Percentiles rank a stretch among this genome's conserved stretches.
These are phyloP conservation scores for Pistacia vera DNA, from an alignment of 345 rosid genomes.

Conservation along the genomic window DNA sequence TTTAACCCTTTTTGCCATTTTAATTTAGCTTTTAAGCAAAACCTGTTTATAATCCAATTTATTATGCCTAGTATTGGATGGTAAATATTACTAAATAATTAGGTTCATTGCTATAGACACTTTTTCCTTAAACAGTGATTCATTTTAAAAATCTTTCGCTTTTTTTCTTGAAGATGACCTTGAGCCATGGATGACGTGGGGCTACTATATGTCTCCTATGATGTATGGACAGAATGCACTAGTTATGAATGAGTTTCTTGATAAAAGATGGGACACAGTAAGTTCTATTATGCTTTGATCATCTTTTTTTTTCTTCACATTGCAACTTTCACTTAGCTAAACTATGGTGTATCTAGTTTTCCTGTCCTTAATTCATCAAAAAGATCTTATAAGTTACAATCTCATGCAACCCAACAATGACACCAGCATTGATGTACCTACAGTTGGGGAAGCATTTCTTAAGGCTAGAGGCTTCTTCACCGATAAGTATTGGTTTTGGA, in stretches of 20 bases:
- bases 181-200: slow-evolving; percentile 77
- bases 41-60: no score
- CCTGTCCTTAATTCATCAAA: slow-evolving; percentile 6
- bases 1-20: not conserved
- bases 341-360: not conserved
- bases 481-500: slow-evolving; percentile 77
- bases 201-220: slow-evolving; percentile 84
- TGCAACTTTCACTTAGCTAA: not conserved
- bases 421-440: slow-evolving; percentile 44
- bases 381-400: slow-evolving; percentile 19
- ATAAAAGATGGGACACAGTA: slow-evolving; percentile 78
- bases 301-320: not conserved
- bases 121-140: not conserved
- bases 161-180: slow-evolving; percentile 59
- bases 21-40: no score
- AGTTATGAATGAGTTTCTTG: slow-evolving; percentile 84
- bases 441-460: slow-evolving; percentile 71
- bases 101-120: not conserved
- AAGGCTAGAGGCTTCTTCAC: slow-evolving; percentile 67
- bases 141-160: slow-evolving; percentile 11
- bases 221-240: slow-evolving; percentile 97
- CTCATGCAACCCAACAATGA: slow-evolving; percentile 54
- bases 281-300: slow-evolving; percentile 21
- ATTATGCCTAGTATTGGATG: not conserved
- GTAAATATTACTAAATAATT: no score